Evolutionary conservation across 148 eudicot species (phyloP), one percentile per base, ranked within the genome.

Genomic region (Vaccinium corymbosum): DNA sequence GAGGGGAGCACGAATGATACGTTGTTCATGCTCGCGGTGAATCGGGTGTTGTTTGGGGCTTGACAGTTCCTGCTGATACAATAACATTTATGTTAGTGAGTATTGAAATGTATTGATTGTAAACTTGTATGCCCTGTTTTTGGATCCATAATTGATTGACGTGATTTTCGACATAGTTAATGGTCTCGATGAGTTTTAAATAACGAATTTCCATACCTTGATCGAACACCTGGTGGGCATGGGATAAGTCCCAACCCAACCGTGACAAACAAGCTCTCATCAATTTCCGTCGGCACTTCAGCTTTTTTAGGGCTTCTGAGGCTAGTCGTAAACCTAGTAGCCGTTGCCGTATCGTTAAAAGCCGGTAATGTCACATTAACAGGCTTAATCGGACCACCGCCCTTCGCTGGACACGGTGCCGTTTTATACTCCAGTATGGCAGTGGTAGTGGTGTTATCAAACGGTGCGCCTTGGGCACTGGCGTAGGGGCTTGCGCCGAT

Each of bases 361-460:
- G 91, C 89, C 0, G 98, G 95, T n/a, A 93, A 88, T 2, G 88
- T 51, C 1, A 93, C 91, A 75, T 66, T 77, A 10, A 85, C 55
- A 1, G 93, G 92, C 0, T 77, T 62, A 7, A 83, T 20, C 6
- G 79, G 51, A 56, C 79, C 48, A 51, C 20, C 17, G 35, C 25
- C n/a, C 86, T 89, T 91, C 50, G 92, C 83, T 0, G 92, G 88
- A 80, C 94, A 92, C 1, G 92, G 80, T 16, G 89, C 88, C 7
- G 93, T 79, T 46, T 82, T 86, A 86, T 94, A 93, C 56, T 89
- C 91, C 1, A 94, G 88, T 68, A 94, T 89, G 80, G 96, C 98
- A 4, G 94, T 92, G 75, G 94, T 91, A 20, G 98, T 93, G 66
- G 96, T 93, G 79, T 92, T 94, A 70, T 93, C 94, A 14, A 93